These are phyloP conservation scores for Panicum virgatum DNA, from an alignment of 202 grass and related monocot species.

Conservation along the genomic window DNA sequence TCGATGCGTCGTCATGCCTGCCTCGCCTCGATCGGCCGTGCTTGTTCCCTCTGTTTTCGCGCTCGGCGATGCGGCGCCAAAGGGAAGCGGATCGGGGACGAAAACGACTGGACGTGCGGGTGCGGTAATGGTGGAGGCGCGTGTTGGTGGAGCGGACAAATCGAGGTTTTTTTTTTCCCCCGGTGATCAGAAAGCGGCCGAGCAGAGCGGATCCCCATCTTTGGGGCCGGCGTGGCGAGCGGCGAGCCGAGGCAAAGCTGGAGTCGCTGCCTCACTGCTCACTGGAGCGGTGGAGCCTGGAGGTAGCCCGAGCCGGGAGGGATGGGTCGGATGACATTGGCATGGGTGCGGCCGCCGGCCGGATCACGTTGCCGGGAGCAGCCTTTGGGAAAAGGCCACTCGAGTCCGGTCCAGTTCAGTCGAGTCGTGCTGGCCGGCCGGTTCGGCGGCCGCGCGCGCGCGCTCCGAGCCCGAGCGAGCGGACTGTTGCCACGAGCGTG, in stretches of 20 bases:
- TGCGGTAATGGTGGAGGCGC: not conserved
- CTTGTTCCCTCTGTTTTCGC: constrained; percentile 18
- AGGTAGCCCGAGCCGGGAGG: not conserved
- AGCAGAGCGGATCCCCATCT: not conserved
- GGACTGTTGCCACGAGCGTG: not conserved
- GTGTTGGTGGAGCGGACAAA: constrained; percentile 42
- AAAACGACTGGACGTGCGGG: constrained; percentile 42
- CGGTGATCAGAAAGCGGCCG: not conserved
- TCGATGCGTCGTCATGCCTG: not conserved
- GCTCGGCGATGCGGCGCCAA: constrained; percentile 7
- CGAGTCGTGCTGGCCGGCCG: not conserved
- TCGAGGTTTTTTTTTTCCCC: constrained; percentile 23
- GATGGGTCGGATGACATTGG: not conserved
- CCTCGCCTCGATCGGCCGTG: not conserved
- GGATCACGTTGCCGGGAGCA: constrained; percentile 20
- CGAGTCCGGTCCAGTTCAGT: constrained; percentile 41
- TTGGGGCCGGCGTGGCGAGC: not conserved
- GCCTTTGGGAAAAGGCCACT: constrained; percentile 61
- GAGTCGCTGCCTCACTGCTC: no score
- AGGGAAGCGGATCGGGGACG: constrained; percentile 7
- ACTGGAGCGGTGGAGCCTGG: no score
- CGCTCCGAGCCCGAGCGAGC: not conserved
- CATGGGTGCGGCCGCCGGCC: not conserved
- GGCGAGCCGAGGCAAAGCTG: not conserved
- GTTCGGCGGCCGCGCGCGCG: not conserved